These are phyloP conservation scores for Cercophora sp. DNA, from an alignment of 495 filamentous ascomycete species.

Conservation along the genomic window DNA sequence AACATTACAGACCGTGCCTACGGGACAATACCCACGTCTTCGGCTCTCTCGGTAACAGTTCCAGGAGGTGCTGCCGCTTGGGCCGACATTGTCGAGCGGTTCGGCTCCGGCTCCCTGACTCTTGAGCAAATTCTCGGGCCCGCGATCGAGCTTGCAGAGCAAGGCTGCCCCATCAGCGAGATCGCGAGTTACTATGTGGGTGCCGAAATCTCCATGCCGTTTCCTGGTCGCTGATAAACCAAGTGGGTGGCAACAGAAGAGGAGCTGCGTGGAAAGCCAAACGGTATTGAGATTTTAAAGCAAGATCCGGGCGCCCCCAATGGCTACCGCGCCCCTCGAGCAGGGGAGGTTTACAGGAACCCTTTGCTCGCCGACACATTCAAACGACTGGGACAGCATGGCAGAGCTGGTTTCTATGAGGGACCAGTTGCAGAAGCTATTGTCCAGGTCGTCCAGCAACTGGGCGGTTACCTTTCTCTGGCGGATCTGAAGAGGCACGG, in stretches of 20 bases:
- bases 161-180: conserved; percentile 76
- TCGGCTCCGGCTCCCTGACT: conserved; percentile 70
- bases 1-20: conserved; percentile 46
- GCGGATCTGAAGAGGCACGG: conserved; percentile 66
- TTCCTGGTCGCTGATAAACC: background rate
- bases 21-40: conserved; percentile 59
- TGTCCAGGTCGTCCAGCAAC: conserved; percentile 62
- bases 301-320: conserved; percentile 53
- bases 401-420: conserved; percentile 76
- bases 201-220: background rate
- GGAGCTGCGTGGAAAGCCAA: conserved; percentile 56
- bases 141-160: conserved; percentile 70
- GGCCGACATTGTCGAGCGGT: conserved; percentile 75
- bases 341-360: conserved; percentile 75
- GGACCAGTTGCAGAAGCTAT: conserved; percentile 68
- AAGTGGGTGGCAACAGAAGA: conserved; percentile 64
- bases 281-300: conserved; percentile 68
- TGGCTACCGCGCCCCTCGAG: conserved; percentile 54
- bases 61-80: conserved; percentile 81
- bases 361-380: conserved; percentile 68
- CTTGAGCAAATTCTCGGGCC: conserved; percentile 67
- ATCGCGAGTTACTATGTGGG: conserved; percentile 57
- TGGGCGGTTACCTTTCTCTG: conserved; percentile 64
- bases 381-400: conserved; percentile 60
- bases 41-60: conserved; percentile 65